phyloP scores from a whole-genome alignment of 1,139 yeast genomes.

The Yamadazyma pseudoaaseri region DNA sequence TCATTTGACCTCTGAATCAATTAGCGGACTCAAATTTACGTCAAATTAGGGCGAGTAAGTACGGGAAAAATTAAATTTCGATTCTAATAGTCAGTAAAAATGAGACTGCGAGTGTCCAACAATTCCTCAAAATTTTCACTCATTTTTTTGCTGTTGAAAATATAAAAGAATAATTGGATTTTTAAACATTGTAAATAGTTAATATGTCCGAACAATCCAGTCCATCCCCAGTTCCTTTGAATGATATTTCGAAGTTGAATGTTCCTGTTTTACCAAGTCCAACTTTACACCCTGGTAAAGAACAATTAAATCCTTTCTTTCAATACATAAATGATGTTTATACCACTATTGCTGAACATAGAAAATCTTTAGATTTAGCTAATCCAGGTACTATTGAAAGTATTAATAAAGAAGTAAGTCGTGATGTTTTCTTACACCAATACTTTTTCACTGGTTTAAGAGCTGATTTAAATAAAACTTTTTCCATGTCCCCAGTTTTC shows the following conservation, averaged over 20 bases:
- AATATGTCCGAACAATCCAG: constrained; percentile 18
- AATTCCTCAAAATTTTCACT: constrained; percentile 12
- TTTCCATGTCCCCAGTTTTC: constrained; percentile 90
- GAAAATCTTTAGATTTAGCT: constrained; percentile 75
- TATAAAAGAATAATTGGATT: neutral
- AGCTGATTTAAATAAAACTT: constrained; percentile 94
- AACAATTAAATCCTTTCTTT: constrained; percentile 71
- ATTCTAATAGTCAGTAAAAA: neutral
- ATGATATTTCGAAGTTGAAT: constrained; percentile 53
- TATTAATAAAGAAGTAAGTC: constrained; percentile 86
- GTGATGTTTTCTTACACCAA: constrained; percentile 88
- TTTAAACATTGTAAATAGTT: constrained; percentile 6
- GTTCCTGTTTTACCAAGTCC: constrained; percentile 60
- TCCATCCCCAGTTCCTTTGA: constrained; percentile 37
- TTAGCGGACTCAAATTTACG: too few relatives aligned
- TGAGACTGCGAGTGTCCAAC: constrained; percentile 1
- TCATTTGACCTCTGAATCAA: too few relatives aligned
- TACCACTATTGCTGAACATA: constrained; percentile 69
- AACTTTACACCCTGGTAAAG: constrained; percentile 47
- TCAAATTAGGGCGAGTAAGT: too few relatives aligned
- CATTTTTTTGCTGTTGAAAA: constrained; percentile 6
- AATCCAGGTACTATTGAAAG: constrained; percentile 97
- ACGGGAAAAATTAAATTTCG: too few relatives aligned
- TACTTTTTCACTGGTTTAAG: constrained; percentile 94
- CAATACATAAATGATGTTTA: constrained; percentile 79